phyloP scores from a whole-genome alignment of 139 green algal genomes.

The Coelastrella sp. region DNA sequence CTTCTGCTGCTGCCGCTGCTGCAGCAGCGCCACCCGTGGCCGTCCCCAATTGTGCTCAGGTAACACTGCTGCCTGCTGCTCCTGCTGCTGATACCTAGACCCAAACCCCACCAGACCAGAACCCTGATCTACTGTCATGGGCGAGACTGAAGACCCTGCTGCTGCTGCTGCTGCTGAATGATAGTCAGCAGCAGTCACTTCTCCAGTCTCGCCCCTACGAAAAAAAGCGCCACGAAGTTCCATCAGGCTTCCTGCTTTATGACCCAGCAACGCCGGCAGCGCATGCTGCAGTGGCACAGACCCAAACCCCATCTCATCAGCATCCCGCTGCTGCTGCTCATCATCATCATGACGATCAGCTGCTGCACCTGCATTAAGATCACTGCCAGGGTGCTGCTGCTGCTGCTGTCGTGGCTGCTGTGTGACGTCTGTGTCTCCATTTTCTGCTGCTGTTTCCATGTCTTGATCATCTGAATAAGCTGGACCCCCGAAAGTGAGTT shows the following conservation, averaged over 20 bases:
- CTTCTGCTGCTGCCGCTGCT: constrained; percentile 19
- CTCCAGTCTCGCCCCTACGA: constrained; percentile 2
- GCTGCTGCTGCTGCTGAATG: constrained; percentile 5
- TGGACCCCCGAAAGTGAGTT: constrained; percentile 23
- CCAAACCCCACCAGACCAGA: neutral
- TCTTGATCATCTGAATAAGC: constrained; percentile 25
- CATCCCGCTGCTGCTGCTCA: neutral
- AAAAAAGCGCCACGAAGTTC: constrained; percentile 66
- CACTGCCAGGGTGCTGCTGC: neutral
- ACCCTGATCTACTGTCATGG: neutral
- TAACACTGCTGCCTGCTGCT: neutral
- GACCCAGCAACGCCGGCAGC: constrained; percentile 70
- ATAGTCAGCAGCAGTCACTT: neutral
- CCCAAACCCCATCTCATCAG: constrained; percentile 3
- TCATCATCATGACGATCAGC: neutral
- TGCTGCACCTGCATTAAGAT: neutral
- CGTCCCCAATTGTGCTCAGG: constrained; percentile 30
- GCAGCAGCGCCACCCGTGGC: constrained; percentile 1
- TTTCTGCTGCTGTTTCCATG: constrained; percentile 41
- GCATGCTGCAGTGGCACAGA: constrained; percentile 63
- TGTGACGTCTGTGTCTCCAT: constrained; percentile 27
- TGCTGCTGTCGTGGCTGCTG: constrained; percentile 20
- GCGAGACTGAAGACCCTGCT: constrained; percentile 14
- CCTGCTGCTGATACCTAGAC: neutral
- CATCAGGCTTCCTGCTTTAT: constrained; percentile 66